Evolutionary conservation across 805 yeast species (phyloP), one percentile per base, ranked within the genome.

Genomic region (Saccharomyces eubayanus): DNA sequence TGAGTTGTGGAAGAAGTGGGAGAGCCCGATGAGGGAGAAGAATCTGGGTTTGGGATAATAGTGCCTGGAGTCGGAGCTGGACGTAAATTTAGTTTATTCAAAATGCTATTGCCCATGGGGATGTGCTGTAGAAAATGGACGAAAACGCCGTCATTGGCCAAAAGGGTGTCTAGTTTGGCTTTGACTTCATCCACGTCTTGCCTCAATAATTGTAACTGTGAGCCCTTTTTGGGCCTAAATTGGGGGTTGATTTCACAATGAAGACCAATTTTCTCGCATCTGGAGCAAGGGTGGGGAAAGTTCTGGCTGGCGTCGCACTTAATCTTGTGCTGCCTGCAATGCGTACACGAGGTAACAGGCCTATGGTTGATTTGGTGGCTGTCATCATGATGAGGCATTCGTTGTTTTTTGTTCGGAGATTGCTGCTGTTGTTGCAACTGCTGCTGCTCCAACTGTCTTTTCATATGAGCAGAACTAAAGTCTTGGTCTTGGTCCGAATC

Each of bases 251-350:
- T 87, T 61, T 87, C 92, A 73, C 97, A 91, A 54, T 77, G 78
- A 41, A 89, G 74, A 2, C 82, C 84, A 87, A 87, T 85, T 64
- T 86, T 77, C 51, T 82, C 84, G 71, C 97, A 91, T 56, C 96
- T 71, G 16, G 85, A 79, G 68, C 97, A 91, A 0, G 96, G 87
- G 6, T 75, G 74, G 0, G 97, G 97, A 59, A 79, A 86, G 57
- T 84, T 81, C 24, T 86, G 91, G 2, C 89, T 80, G 0, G 97
- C 97, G 66, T 91, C 89, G 71, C 97, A 91, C 66, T 86, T 87
- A 68, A 91, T 89, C 70, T 91, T 91, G 68, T 90, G 97, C 66
- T 91, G 97, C 51, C 97, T 81, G 66, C 97, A 91, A 67, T 89
- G 94, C 0, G 96, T 88, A 66, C 97, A 91, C 2, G 96, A 86